Percentiles rank a stretch among this genome's conserved stretches.
These are phyloP conservation scores for Naganishia friedmannii DNA, from an alignment of 768 basidiomycete species.

Conservation along the genomic window DNA sequence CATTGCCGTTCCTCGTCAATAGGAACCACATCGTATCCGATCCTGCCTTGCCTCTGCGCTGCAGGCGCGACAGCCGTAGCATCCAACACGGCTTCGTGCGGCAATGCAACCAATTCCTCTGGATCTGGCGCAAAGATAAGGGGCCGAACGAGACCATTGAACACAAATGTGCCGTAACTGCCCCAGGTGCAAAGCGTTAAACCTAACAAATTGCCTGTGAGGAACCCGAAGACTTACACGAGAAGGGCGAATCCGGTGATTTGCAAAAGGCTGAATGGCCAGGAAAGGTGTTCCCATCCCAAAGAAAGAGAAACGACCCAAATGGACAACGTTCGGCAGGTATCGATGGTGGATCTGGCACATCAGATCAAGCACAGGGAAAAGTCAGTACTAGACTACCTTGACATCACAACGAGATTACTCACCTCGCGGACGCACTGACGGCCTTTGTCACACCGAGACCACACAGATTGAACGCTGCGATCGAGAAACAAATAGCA, in stretches of 20 bases:
- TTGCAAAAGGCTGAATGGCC: conserved; percentile 77
- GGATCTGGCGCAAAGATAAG: conserved; percentile 60
- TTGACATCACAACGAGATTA: neutral
- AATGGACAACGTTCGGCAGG: conserved; percentile 90
- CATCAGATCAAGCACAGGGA: neutral
- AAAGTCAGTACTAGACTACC: neutral
- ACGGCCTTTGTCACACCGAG: conserved; percentile 88
- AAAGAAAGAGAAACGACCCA: conserved; percentile 81
- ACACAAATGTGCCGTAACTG: conserved; percentile 91
- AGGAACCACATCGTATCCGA: conserved; percentile 74
- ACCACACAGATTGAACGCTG: conserved; percentile 84
- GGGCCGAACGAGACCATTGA: conserved; percentile 78
- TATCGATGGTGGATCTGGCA: conserved; percentile 73
- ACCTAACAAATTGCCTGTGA: conserved; percentile 23
- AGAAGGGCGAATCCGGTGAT: conserved; percentile 79
- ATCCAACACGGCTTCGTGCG: conserved; percentile 67
- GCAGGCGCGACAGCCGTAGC: conserved; percentile 80
- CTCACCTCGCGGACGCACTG: conserved; percentile 76
- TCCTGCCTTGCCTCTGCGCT: conserved; percentile 64
- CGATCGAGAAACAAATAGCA: conserved; percentile 72
- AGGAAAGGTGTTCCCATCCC: conserved; percentile 84
- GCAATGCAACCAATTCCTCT: conserved; percentile 55
- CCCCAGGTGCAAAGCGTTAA: conserved; percentile 16
- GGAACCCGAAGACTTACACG: conserved; percentile 64
- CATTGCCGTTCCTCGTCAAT: conserved; percentile 26